Base-by-base conservation (phyloP, 2,329 filamentous ascomycete species). In the Trichoderma hamatum region DNA sequence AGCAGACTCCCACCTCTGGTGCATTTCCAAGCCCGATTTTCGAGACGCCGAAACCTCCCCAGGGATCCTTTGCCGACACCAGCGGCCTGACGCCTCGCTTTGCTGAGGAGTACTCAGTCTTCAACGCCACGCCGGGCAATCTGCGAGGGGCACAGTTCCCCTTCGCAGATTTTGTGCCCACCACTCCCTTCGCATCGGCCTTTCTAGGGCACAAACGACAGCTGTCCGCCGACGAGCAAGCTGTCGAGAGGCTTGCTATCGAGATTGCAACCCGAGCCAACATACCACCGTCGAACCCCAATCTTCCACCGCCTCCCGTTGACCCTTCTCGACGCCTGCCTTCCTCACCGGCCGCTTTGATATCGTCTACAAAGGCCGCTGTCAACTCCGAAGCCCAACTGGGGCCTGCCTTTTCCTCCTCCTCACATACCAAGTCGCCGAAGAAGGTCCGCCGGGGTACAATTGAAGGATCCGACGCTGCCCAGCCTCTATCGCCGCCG, bases 61-160 rank as follows among this genome's bases (percentile, higher is more conserved):
- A 82, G 71, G 80, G 80, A 70, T 81, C 79, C 68, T 83, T 84
- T 72, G 79, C 85, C 78, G 83, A 86, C 71, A 77, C 83, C 64
- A 80, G 82, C 72, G 82, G 83, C 72, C 87, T 85, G 84, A 89
- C 87, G 55, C 87, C 88, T 76, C 84, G 83, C 69, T 90, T 89
- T 80, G 86, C 87, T 72, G 86, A 89, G 75, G 87, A 89, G 72
- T 89, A 88, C 74, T 88, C 87, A 71, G 86, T 89, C 74, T 89
- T 90, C 81, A 88, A 88, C 79, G 81, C 84, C n/a, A 89, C 87
- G 10, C 88, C 88, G 19, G 87, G 86, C 59, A 87, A 88, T 75
- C 80, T 89, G 67, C 82, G 81, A 73, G 84, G 81, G 65, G 77
- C 80, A 54, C 80, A 82, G 68, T 81, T 76, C 69, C 76, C 79